phyloP scores from a whole-genome alignment of 345 rosid species.

The Acer negundo region DNA sequence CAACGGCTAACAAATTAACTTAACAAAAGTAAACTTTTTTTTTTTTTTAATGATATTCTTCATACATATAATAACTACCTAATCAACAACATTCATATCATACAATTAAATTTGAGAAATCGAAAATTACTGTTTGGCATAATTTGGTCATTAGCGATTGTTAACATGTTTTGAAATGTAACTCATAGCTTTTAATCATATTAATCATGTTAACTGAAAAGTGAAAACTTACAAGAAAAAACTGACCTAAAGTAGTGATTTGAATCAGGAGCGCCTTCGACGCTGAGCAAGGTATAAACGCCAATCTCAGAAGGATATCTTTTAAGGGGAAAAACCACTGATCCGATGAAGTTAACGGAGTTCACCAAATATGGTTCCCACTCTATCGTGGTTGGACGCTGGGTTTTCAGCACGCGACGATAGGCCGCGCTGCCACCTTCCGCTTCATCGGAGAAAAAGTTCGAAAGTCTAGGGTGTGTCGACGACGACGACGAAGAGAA shows the following conservation, averaged over 20 bases:
- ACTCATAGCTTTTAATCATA: neutral
- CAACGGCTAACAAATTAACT: too few relatives aligned
- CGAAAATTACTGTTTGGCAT: too few relatives aligned
- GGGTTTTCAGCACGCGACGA: constrained; percentile 48
- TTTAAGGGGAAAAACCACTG: constrained; percentile 39
- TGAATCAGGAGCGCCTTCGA: constrained; percentile 30
- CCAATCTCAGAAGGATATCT: constrained; percentile 24
- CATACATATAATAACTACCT: too few relatives aligned
- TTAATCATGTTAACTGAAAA: too few relatives aligned
- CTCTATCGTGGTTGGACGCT: constrained; percentile 51
- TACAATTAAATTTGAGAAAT: too few relatives aligned
- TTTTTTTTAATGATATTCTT: too few relatives aligned
- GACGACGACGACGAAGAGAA: constrained; percentile 25
- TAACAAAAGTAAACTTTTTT: too few relatives aligned
- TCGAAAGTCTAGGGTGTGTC: constrained; percentile 28
- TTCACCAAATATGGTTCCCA: constrained; percentile 38
- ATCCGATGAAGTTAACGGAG: constrained; percentile 59
- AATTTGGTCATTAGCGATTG: too few relatives aligned
- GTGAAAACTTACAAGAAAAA: constrained; percentile 13
- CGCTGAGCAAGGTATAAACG: constrained; percentile 46
- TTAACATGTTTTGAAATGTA: neutral
- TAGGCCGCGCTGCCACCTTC: constrained; percentile 48
- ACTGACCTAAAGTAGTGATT: constrained; percentile 51
- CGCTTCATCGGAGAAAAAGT: constrained; percentile 32
- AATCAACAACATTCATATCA: neutral